Evolutionary conservation across 2,329 filamentous ascomycete species (phyloP).

Genomic region (Calycina marina): DNA sequence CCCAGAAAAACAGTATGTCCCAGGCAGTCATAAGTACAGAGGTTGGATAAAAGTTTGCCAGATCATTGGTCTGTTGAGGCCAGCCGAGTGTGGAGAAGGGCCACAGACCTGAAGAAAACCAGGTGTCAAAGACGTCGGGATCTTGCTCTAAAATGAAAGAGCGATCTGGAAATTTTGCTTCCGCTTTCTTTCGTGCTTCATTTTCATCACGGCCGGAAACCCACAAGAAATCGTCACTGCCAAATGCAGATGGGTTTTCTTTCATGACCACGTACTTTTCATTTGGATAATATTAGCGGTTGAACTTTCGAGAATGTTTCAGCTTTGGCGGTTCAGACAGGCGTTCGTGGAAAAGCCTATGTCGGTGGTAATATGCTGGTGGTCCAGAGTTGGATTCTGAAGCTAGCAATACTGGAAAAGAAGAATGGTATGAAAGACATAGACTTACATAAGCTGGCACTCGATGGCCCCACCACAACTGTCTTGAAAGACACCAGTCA

Average conservation of each 20-base stretch:
- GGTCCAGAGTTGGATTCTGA: too few species aligned
- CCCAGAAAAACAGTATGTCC: constrained; percentile 95
- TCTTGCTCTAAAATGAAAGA: constrained; percentile 71
- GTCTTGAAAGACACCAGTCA: constrained; percentile 89
- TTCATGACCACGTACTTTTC: too few species aligned
- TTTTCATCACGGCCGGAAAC: constrained; percentile 66
- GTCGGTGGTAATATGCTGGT: too few species aligned
- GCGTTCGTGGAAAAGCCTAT: too few species aligned
- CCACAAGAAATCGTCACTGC: constrained; percentile 53
- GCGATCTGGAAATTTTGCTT: constrained; percentile 65
- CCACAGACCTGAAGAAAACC: constrained; percentile 93
- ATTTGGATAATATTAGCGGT: too few species aligned
- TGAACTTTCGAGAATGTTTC: too few species aligned
- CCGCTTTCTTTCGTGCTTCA: constrained; percentile 69
- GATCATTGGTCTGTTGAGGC: constrained; percentile 70
- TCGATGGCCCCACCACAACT: constrained; percentile 96
- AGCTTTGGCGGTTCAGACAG: too few species aligned
- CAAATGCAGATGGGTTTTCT: too few species aligned
- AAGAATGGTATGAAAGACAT: too few species aligned
- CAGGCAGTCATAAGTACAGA: constrained; percentile 84
- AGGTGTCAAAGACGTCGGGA: constrained; percentile 86
- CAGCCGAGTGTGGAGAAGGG: constrained; percentile 88
- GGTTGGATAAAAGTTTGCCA: constrained; percentile 76
- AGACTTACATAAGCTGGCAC: constrained; percentile 86
- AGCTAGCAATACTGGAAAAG: too few species aligned